These are phyloP conservation scores for Colletotrichum eleusines DNA, from an alignment of 2,329 filamentous ascomycete species.

Conservation along the genomic window DNA sequence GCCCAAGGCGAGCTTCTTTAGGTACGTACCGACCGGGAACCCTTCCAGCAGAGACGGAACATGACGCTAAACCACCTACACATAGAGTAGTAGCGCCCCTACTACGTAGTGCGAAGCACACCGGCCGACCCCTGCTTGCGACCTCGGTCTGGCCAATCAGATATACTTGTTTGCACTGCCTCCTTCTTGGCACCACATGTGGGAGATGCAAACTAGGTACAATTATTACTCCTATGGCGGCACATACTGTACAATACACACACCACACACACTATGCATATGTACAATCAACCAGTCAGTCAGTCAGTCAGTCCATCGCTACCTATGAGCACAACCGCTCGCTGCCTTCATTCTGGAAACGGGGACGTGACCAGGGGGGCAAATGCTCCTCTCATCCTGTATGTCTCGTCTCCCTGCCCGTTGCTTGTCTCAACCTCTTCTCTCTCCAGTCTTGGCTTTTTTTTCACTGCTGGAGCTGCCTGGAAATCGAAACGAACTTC, in stretches of 20 bases:
- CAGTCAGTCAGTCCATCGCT: background rate
- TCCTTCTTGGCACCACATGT: slow-evolving; percentile 42
- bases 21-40: too few species aligned
- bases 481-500: slow-evolving; percentile 19
- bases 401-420: too few species aligned
- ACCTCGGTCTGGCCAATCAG: slow-evolving; percentile 26
- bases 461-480: slow-evolving; percentile 1
- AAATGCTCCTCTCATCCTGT: slow-evolving; percentile 14
- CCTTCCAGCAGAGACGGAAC: slow-evolving; percentile 22
- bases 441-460: slow-evolving; percentile 7
- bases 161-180: slow-evolving; percentile 42
- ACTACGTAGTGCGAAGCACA: background rate
- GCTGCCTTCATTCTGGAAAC: slow-evolving; percentile 7
- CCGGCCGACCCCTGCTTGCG: slow-evolving; percentile 26
- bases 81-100: slow-evolving; percentile 20
- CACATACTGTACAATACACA: background rate
- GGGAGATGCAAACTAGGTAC: slow-evolving; percentile 41
- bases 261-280: background rate
- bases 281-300: too few species aligned
- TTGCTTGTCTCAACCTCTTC: slow-evolving; percentile 12
- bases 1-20: slow-evolving; percentile 9
- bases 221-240: slow-evolving; percentile 17
- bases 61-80: slow-evolving; percentile 24
- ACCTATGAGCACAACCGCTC: slow-evolving; percentile 21
- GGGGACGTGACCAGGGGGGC: slow-evolving; percentile 18